phyloP scores from a whole-genome alignment of 164 flowering plant genomes.

The Kingdonia uniflora region DNA sequence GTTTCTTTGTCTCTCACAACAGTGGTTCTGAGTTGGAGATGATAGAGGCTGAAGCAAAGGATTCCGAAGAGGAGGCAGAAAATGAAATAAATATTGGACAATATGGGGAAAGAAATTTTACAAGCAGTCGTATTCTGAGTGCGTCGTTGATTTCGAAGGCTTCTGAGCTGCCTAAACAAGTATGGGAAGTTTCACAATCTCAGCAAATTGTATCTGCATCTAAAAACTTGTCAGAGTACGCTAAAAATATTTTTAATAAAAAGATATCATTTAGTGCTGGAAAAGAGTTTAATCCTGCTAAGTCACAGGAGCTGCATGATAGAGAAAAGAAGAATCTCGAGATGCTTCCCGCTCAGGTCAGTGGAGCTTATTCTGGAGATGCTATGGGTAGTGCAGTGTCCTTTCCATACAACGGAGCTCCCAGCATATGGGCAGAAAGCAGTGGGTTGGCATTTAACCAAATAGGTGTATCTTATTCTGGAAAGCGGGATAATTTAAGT shows the following conservation, averaged over 20 bases:
- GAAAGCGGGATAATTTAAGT: too few species aligned
- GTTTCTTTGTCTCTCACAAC: conserved; percentile 4
- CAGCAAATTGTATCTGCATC: conserved; percentile 9
- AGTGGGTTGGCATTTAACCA: conserved; percentile 16
- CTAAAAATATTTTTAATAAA: conserved; percentile 6
- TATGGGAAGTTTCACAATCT: conserved; percentile 14
- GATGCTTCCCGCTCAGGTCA: conserved; percentile 7
- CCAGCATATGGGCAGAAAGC: conserved; percentile 11
- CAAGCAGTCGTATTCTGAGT: conserved; percentile 15
- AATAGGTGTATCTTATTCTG: too few species aligned
- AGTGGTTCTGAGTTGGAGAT: conserved; percentile 87
- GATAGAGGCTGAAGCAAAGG: conserved; percentile 78
- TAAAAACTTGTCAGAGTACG: conserved; percentile 10
- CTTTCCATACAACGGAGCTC: conserved; percentile 9
- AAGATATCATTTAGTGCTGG: conserved; percentile 7
- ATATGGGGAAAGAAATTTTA: conserved; percentile 20
- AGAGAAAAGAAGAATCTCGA: conserved; percentile 1
- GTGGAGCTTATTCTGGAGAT: conserved; percentile 4
- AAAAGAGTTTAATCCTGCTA: conserved; percentile 15
- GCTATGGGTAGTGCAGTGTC: conserved; percentile 11
- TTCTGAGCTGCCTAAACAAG: conserved; percentile 15
- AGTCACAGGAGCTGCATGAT: conserved; percentile 11
- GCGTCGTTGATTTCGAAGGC: conserved; percentile 10
- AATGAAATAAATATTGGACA: conserved; percentile 9
- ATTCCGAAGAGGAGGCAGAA: conserved; percentile 82